phyloP scores from a whole-genome alignment of 345 rosid genomes.

The Eucalyptus pauciflora region DNA sequence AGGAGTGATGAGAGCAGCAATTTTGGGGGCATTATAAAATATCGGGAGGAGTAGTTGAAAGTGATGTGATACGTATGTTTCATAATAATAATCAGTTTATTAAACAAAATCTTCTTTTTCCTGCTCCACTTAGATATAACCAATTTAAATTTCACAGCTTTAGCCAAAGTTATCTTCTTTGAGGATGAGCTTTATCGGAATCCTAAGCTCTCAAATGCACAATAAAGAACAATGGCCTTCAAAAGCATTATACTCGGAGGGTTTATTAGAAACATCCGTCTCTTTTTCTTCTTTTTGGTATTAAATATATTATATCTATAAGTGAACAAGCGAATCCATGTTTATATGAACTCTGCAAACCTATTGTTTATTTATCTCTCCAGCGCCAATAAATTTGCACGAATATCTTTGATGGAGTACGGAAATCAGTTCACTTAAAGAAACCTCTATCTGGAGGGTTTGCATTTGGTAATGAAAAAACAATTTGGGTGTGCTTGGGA shows the following conservation, averaged over 20 bases:
- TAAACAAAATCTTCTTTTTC: not conserved
- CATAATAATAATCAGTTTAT: not conserved
- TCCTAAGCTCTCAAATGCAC: not conserved
- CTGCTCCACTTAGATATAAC: not conserved
- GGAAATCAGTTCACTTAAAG: not conserved
- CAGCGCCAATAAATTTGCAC: not conserved
- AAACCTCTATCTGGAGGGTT: not conserved
- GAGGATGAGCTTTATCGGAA: not conserved
- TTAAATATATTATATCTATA: not conserved
- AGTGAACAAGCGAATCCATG: not conserved
- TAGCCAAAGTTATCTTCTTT: not conserved
- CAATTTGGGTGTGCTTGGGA: not conserved
- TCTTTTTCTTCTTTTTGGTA: not conserved
- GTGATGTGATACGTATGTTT: not conserved
- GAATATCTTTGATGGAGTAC: not conserved
- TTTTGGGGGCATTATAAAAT: not conserved
- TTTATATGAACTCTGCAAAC: not conserved
- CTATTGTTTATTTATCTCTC: not conserved
- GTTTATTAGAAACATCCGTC: not conserved
- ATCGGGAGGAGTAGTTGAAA: not conserved
- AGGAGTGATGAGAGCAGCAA: not conserved
- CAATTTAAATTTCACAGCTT: not conserved
- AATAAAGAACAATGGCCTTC: not conserved
- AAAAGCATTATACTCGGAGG: not conserved
- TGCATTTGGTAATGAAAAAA: not conserved